A percentile compares a stretch with the other conserved stretches of the same genome.
phyloP scores from a whole-genome alignment of 768 basidiomycete genomes.

The Flagelloscypha sp. region DNA sequence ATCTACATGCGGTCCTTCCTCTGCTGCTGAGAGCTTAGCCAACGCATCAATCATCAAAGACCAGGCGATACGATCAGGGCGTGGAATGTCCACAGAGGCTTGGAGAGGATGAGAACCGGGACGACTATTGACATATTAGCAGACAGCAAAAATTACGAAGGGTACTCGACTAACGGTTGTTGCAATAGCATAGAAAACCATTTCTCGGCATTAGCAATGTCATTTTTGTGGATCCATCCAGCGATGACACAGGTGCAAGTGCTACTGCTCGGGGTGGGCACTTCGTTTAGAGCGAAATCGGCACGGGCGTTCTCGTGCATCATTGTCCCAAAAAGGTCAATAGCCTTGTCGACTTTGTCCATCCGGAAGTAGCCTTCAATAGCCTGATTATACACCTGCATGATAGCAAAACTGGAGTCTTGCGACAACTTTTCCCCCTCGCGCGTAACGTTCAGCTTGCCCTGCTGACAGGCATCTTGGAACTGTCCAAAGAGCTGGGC shows the following conservation, averaged over 20 bases:
- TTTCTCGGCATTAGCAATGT: slow-evolving; percentile 50
- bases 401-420: too few species aligned
- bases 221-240: slow-evolving; percentile 57
- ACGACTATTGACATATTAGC: too few species aligned
- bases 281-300: slow-evolving; percentile 26
- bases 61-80: slow-evolving; percentile 53
- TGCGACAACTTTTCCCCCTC: too few species aligned
- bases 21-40: too few species aligned
- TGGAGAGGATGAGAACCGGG: slow-evolving; percentile 28
- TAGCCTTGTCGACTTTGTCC: slow-evolving; percentile 52
- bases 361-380: slow-evolving; percentile 64
- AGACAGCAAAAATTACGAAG: too few species aligned
- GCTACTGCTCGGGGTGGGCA: slow-evolving; percentile 50
- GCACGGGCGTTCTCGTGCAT: slow-evolving; percentile 28
- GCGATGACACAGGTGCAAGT: slow-evolving; percentile 58
- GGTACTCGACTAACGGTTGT: too few species aligned
- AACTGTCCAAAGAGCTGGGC: slow-evolving; percentile 55
- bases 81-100: slow-evolving; percentile 32
- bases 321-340: slow-evolving; percentile 66
- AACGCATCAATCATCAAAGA: slow-evolving; percentile 49
- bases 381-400: slow-evolving; percentile 71
- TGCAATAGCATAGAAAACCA: slow-evolving; percentile 67
- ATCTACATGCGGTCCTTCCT: too few species aligned
- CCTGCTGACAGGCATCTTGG: too few species aligned
- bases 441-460: too few species aligned